Conservation (phyloP, 2,329 filamentous ascomycete species). For the Colletotrichum lupini region DNA sequence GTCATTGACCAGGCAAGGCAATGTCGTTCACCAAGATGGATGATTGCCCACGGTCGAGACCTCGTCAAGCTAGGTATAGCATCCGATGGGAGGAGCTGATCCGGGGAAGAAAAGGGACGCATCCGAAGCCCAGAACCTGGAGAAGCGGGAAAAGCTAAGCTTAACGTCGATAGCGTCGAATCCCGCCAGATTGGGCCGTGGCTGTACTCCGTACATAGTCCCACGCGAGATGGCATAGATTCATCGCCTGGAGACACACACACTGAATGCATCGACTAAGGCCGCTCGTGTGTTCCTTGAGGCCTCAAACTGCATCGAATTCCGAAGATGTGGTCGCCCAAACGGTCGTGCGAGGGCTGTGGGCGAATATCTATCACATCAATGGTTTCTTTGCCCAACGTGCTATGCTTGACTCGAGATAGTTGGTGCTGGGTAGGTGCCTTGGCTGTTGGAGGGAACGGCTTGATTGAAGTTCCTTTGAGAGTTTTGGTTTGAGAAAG, state of each 20-base stretch:
- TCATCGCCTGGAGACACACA: not conserved
- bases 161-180: constrained; percentile 9
- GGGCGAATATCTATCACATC: not conserved
- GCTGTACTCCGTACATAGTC: not conserved
- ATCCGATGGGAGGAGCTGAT: too few species aligned
- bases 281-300: not conserved
- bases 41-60: not conserved
- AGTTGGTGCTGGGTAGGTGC: not conserved
- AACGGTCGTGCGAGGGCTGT: not conserved
- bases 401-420: constrained; percentile 1
- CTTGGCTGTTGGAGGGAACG: not conserved
- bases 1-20: not conserved
- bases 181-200: not conserved
- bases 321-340: not conserved
- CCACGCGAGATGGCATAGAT: not conserved
- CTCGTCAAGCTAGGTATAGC: not conserved
- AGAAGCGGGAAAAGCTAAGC: constrained; percentile 8
- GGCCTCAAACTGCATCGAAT: not conserved
- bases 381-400: not conserved
- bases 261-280: not conserved
- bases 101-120: not conserved
- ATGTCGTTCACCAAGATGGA: not conserved
- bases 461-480: not conserved
- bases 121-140: not conserved
- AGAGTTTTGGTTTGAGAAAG: not conserved